Percentiles rank a stretch among this genome's conserved stretches.
phyloP scores from a whole-genome alignment of 306 rosid genomes.

The Abrus precatorius region DNA sequence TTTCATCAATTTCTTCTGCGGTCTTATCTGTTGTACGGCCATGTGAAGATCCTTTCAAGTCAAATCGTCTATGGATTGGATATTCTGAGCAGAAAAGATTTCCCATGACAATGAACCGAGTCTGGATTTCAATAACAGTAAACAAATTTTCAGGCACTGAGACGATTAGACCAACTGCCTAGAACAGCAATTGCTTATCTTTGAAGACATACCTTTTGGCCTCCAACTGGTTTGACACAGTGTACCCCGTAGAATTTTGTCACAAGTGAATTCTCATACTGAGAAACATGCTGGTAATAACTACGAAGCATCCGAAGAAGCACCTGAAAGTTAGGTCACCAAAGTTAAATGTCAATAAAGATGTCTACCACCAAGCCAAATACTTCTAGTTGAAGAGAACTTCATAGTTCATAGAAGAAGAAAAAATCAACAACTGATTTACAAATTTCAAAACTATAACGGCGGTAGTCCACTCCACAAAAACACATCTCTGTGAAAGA shows the following conservation, averaged over 20 bases:
- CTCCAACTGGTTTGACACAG: constrained; percentile 95
- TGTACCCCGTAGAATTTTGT: constrained; percentile 95
- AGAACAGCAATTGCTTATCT: constrained; percentile 32
- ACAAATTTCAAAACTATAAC: background rate
- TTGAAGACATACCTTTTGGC: constrained; percentile 74
- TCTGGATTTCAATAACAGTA: constrained; percentile 62
- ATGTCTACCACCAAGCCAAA: background rate
- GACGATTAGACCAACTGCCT: constrained; percentile 3
- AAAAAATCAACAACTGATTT: background rate
- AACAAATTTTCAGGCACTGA: constrained; percentile 23
- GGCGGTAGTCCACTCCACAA: background rate
- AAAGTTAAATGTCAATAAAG: constrained; percentile 41
- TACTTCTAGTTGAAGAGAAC: background rate
- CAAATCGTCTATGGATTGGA: constrained; percentile 91
- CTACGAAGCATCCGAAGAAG: constrained; percentile 94
- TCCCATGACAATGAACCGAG: constrained; percentile 99
- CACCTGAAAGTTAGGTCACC: constrained; percentile 63
- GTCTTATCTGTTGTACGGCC: constrained; percentile 89
- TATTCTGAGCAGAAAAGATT: constrained; percentile 97
- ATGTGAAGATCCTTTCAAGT: constrained; percentile 95
- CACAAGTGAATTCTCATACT: constrained; percentile 84
- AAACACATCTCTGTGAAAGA: background rate
- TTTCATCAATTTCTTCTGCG: constrained; percentile 91
- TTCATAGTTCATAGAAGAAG: background rate
- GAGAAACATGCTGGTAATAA: constrained; percentile 75